Conservation (phyloP, 2,329 filamentous ascomycete species). For the Fusarium pininemorale region DNA sequence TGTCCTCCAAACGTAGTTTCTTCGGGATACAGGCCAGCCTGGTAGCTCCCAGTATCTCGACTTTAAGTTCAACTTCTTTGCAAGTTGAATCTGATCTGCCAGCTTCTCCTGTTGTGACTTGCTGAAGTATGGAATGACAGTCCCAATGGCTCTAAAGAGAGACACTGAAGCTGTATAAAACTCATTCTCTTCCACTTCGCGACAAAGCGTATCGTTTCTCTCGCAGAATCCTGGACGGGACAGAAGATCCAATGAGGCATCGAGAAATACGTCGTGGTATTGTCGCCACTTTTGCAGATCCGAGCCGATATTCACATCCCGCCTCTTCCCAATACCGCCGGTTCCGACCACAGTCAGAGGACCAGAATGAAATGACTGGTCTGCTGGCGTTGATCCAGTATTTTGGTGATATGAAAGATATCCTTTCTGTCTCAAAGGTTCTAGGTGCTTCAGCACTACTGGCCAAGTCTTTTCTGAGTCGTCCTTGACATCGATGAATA, state of each 20-base stretch:
- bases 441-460: constrained; percentile 50
- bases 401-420: constrained; percentile 65
- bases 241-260: constrained; percentile 65
- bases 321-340: constrained; percentile 55
- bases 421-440: constrained; percentile 64
- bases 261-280: constrained; percentile 69
- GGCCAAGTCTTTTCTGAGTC: constrained; percentile 39
- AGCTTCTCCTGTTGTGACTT: constrained; percentile 53
- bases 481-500: constrained; percentile 76
- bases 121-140: constrained; percentile 50
- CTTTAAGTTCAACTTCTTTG: constrained; percentile 62
- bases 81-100: constrained; percentile 55
- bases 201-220: constrained; percentile 10
- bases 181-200: constrained; percentile 51
- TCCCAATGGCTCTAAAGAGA: constrained; percentile 62
- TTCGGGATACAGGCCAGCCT: constrained; percentile 63
- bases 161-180: constrained; percentile 72
- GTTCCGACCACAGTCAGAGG: constrained; percentile 75
- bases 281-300: constrained; percentile 15
- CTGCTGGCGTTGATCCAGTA: constrained; percentile 46
- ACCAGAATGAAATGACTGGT: constrained; percentile 50
- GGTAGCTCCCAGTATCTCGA: constrained; percentile 70
- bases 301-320: constrained; percentile 33
- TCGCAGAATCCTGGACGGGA: constrained; percentile 7
- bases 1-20: constrained; percentile 67